Evolutionary conservation across 306 rosid genomes (phyloP), one percentile per base, ranked within the genome.

Genomic region (Prunus kanzakura): DNA sequence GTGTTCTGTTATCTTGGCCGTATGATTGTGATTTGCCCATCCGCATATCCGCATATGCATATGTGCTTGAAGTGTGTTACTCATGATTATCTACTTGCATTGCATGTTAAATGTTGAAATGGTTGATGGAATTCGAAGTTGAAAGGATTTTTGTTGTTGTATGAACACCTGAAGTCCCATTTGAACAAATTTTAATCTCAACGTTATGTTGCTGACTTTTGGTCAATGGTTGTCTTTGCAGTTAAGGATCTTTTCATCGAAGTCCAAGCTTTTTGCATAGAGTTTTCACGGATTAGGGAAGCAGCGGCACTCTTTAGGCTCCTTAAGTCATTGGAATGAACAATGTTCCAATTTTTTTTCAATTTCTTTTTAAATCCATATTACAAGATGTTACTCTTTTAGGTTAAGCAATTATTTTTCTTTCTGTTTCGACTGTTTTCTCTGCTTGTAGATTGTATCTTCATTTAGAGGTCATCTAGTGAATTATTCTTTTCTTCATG

Each of bases 261-360:
- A 84, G 93, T 93, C 80, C 96, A 93, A 80, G 96, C 98, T 12
- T 93, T 93, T 84, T 93, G 98, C 88, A 91, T 93, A 8, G 97
- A 93, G 77, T 93, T 93, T 80, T 88, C 93, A 8, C 90, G 98
- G 80, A 93, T 93, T 77, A 89, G 98, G 74, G 97, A 93, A 86
- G 98, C 98, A 15, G 91, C 97, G 14, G 79, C 96, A 19, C 89
- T 93, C 8, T 93, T 91, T 81, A 91, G 97, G 91, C 98, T 91
- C 77, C 96, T 93, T 63, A 93, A 93, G 76, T 82, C 96, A 8
- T 82, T 88, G 93, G 97, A 93, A 84, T 91, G 88, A 87, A 68
- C 35, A 23, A 25, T 1, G 11, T 29, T 58, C 19, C 10, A 0
- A 25, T 8, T 43, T 15, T 13, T 23, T 47, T 72, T 13, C 61